These are phyloP conservation scores for Hypomyces rosellus DNA, from an alignment of 2,329 filamentous ascomycete genomes.

Conservation along the genomic window DNA sequence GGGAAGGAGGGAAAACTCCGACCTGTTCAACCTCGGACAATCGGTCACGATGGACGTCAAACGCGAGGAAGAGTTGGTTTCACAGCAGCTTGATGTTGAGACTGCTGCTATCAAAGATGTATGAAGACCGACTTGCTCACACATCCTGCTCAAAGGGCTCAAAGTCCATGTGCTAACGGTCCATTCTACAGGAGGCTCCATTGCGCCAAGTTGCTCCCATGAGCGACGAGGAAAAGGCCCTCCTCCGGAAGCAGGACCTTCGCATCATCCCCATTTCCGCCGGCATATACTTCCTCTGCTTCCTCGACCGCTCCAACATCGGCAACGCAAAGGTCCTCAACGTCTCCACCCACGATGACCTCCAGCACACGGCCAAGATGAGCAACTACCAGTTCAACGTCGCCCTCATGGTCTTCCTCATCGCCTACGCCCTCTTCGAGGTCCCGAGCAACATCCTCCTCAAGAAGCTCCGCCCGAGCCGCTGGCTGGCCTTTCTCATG, in stretches of 20 bases:
- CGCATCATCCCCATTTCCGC: constrained; percentile 59
- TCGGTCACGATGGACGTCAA: constrained; percentile 8
- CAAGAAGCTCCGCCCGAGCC: constrained; percentile 55
- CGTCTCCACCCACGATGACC: constrained; percentile 50
- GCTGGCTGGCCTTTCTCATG: constrained; percentile 62
- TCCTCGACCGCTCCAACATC: constrained; percentile 63
- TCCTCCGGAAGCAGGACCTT: constrained; percentile 54
- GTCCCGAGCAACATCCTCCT: constrained; percentile 62
- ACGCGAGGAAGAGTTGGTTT: constrained; percentile 1
- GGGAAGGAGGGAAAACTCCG: too few species aligned
- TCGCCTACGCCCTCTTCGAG: constrained; percentile 55
- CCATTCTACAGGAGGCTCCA: background rate
- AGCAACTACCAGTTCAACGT: constrained; percentile 54
- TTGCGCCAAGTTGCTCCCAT: constrained; percentile 15
- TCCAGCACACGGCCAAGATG: constrained; percentile 57
- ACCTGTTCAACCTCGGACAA: background rate
- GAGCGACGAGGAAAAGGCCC: constrained; percentile 28
- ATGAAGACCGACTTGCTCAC: background rate
- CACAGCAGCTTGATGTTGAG: constrained; percentile 5
- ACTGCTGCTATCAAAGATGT: constrained; percentile 5
- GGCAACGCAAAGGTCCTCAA: constrained; percentile 65
- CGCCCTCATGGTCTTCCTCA: constrained; percentile 54
- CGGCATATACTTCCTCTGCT: constrained; percentile 60
- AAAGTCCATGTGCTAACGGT: background rate
- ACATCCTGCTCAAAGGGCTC: background rate